Conservation (phyloP, 805 yeast species). For the Myxozyma neglecta region DNA sequence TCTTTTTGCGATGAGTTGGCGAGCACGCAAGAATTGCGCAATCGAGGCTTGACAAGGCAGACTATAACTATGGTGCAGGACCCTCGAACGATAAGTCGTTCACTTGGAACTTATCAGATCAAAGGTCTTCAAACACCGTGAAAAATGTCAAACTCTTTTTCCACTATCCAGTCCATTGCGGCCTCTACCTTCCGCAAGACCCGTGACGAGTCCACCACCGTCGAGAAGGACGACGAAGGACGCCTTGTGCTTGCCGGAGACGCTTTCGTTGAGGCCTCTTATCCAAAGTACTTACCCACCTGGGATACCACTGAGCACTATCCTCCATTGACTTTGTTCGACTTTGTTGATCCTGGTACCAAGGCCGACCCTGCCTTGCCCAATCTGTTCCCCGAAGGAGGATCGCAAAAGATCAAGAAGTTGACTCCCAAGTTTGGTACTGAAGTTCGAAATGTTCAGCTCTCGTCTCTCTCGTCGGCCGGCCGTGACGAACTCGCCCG, state of each 20-base stretch:
- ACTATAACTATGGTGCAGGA: neutral
- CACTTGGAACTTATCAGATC: neutral
- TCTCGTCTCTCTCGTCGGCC: slow-evolving; percentile 52
- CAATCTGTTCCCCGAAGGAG: slow-evolving; percentile 47
- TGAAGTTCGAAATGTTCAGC: slow-evolving; percentile 63
- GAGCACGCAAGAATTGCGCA: slow-evolving; percentile 7
- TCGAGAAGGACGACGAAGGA: slow-evolving; percentile 27
- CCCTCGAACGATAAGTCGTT: neutral
- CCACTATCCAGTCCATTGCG: slow-evolving; percentile 34
- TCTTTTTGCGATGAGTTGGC: neutral
- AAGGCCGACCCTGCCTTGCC: slow-evolving; percentile 61
- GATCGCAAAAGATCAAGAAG: slow-evolving; percentile 38
- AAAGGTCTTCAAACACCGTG: neutral
- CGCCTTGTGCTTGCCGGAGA: slow-evolving; percentile 31
- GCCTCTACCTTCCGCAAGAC: slow-evolving; percentile 34
- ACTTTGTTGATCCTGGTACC: slow-evolving; percentile 62
- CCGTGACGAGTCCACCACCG: slow-evolving; percentile 25
- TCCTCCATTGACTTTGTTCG: slow-evolving; percentile 55
- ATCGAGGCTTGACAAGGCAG: neutral
- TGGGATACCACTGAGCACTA: slow-evolving; percentile 63
- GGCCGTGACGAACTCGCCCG: slow-evolving; percentile 71
- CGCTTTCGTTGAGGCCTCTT: slow-evolving; percentile 34
- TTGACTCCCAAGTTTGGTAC: slow-evolving; percentile 70
- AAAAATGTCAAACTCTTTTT: slow-evolving; percentile 26
- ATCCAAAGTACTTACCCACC: slow-evolving; percentile 64